Percentiles rank a stretch among this genome's conserved stretches.
phyloP scores from a whole-genome alignment of 176 grass and related monocot genomes.

The Calamus simplicifolius region DNA sequence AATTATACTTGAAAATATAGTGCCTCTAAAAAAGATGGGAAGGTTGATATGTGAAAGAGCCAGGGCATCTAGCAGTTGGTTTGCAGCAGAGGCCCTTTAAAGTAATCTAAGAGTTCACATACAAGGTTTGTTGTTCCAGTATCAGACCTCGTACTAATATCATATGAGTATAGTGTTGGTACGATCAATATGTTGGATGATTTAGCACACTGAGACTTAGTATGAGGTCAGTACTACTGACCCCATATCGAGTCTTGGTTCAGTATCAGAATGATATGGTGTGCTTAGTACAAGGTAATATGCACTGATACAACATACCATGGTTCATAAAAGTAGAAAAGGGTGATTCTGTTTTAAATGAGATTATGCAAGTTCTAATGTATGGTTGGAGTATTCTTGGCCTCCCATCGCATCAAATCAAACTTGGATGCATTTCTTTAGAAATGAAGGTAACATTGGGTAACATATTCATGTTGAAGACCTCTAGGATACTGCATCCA shows the following conservation, averaged over 20 bases:
- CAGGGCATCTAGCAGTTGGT: conserved; percentile 49
- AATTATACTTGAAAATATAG: conserved; percentile 53
- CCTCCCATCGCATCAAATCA: conserved; percentile 41
- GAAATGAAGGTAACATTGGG: conserved; percentile 32
- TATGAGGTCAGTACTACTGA: too few species aligned
- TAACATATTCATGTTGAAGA: conserved; percentile 17
- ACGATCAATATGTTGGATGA: too few species aligned
- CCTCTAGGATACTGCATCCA: conserved; percentile 7
- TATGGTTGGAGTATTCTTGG: conserved; percentile 73
- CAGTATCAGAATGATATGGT: too few species aligned
- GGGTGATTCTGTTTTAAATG: conserved; percentile 64
- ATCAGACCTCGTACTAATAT: too few species aligned
- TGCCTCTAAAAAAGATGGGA: conserved; percentile 53
- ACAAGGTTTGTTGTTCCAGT: too few species aligned
- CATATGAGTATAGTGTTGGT: too few species aligned
- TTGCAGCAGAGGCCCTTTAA: conserved; percentile 65
- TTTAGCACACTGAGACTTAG: too few species aligned
- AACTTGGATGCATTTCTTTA: conserved; percentile 76
- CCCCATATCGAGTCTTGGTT: too few species aligned
- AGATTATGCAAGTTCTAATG: conserved; percentile 55
- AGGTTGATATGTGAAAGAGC: conserved; percentile 64
- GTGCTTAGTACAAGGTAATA: too few species aligned
- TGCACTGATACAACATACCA: too few species aligned
- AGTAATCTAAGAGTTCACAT: conserved; percentile 32
- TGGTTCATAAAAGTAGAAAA: conserved; percentile 39